Evolutionary conservation across 1,284 basidiomycete species (phyloP).

Genomic region (Kalmanozyma brasiliensis): DNA sequence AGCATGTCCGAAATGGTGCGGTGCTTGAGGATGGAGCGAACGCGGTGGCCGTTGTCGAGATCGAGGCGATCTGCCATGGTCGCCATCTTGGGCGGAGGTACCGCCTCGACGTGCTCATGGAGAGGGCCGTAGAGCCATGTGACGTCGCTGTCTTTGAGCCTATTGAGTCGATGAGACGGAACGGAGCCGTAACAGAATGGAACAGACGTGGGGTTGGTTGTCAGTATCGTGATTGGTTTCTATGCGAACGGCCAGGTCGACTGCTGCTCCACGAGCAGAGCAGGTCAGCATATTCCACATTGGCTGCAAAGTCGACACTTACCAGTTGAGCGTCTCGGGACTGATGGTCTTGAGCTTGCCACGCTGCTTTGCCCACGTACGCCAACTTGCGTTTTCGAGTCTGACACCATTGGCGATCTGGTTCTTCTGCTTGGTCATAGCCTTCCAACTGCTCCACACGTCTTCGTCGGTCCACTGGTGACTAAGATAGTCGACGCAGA

Average conservation of each 20-base stretch:
- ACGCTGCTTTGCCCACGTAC: constrained; percentile 99
- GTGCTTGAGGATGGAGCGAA: constrained; percentile 94
- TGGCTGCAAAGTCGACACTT: constrained; percentile 63
- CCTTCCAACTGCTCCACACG: constrained; percentile 97
- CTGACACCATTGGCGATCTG: constrained; percentile 95
- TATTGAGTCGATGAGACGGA: constrained; percentile 67
- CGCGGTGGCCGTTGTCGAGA: constrained; percentile 68
- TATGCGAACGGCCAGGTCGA: too few species aligned
- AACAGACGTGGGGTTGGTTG: neutral
- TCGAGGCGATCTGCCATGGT: constrained; percentile 72
- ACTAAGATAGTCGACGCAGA: constrained; percentile 78
- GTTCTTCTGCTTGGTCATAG: constrained; percentile 98
- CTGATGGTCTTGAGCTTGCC: constrained; percentile 94
- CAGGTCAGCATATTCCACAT: neutral
- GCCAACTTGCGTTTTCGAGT: constrained; percentile 96
- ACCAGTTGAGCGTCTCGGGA: constrained; percentile 99
- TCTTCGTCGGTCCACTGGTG: constrained; percentile 98
- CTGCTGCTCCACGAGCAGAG: too few species aligned
- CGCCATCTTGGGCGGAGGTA: constrained; percentile 72
- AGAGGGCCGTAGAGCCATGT: constrained; percentile 99
- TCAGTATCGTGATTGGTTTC: constrained; percentile 11
- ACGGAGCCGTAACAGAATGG: too few species aligned
- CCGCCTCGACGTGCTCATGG: constrained; percentile 75
- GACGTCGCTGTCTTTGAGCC: constrained; percentile 98
- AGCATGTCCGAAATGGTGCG: constrained; percentile 92